phyloP scores from a whole-genome alignment of 2,329 filamentous ascomycete species.

The Ophiostoma ulmi region DNA sequence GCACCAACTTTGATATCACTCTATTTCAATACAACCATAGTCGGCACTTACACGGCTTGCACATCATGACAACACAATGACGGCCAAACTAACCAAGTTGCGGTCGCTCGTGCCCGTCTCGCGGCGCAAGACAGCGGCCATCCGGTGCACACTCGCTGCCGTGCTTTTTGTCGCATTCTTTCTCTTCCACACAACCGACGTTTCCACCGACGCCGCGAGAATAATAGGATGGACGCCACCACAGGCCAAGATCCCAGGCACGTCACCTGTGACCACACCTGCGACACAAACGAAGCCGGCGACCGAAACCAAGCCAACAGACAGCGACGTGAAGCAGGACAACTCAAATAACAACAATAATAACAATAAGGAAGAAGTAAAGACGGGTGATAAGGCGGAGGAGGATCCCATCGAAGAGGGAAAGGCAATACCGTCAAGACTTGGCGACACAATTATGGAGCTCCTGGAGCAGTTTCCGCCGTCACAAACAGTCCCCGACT shows the following conservation, averaged over 20 bases:
- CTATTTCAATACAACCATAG: background rate
- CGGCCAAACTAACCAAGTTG: background rate
- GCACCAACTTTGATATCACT: background rate
- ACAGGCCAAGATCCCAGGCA: background rate
- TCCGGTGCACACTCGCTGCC: background rate
- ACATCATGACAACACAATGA: conserved; percentile 5
- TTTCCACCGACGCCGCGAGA: background rate
- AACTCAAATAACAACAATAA: background rate
- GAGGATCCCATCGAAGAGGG: background rate
- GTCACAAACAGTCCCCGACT: conserved; percentile 11
- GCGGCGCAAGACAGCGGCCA: background rate
- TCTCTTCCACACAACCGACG: background rate
- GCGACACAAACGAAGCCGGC: background rate
- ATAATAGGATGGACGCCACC: conserved; percentile 9
- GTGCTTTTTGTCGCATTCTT: background rate
- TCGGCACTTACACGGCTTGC: background rate
- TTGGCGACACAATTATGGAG: conserved; percentile 18
- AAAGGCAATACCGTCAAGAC: background rate
- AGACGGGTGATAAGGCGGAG: too few relatives aligned
- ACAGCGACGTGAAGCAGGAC: background rate
- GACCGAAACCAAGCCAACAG: background rate
- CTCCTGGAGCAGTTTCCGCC: conserved; percentile 18
- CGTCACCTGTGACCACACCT: background rate
- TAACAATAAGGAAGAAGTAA: background rate
- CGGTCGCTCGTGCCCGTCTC: background rate